Evolutionary conservation across 345 rosid genomes (phyloP).

Genomic region (Rhodamnia argentea): DNA sequence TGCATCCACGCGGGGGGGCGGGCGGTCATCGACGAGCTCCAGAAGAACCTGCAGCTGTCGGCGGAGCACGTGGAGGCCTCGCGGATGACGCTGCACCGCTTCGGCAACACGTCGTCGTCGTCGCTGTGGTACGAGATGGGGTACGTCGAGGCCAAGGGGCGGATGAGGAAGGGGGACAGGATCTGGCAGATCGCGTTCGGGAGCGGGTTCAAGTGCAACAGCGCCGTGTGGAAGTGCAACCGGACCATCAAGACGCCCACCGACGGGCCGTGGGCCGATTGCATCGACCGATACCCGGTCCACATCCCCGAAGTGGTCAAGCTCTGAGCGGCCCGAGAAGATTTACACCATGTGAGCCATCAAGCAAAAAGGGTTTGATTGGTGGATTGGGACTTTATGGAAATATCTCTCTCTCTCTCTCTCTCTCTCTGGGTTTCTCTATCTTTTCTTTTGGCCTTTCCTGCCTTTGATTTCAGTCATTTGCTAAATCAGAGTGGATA

Average conservation of each 20-base stretch:
- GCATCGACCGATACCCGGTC: slow-evolving; percentile 64
- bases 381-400: background rate
- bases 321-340: slow-evolving; percentile 18
- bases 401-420: background rate
- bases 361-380: background rate
- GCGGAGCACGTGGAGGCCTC: slow-evolving; percentile 76
- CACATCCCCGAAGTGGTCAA: slow-evolving; percentile 68
- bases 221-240: slow-evolving; percentile 88
- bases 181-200: slow-evolving; percentile 91
- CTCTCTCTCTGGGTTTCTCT: background rate
- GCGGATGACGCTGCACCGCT: slow-evolving; percentile 72
- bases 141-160: slow-evolving; percentile 72
- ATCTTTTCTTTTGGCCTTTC: background rate
- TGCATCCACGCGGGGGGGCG: slow-evolving; percentile 94
- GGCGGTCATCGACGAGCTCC: slow-evolving; percentile 76
- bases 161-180: slow-evolving; percentile 56
- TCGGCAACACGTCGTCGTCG: slow-evolving; percentile 88
- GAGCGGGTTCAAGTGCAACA: slow-evolving; percentile 89
- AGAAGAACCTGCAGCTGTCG: slow-evolving; percentile 62
- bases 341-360: background rate
- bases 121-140: slow-evolving; percentile 75
- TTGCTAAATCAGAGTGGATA: background rate
- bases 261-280: slow-evolving; percentile 69
- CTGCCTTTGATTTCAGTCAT: background rate
- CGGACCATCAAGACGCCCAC: slow-evolving; percentile 38